phyloP scores from a whole-genome alignment of 495 filamentous ascomycete genomes.

The Trichoderma erinaceum region DNA sequence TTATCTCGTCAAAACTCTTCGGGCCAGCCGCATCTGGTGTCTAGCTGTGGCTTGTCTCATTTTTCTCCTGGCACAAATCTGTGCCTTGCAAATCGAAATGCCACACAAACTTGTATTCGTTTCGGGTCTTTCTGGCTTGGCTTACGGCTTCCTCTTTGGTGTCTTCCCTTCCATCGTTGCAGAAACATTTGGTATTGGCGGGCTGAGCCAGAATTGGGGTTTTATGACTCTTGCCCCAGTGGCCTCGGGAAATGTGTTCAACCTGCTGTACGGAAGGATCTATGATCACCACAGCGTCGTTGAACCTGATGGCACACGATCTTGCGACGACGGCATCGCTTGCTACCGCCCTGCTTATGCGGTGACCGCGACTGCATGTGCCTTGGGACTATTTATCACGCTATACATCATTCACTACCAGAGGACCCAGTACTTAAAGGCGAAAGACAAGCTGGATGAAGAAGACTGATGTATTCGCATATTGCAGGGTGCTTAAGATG shows the following conservation, averaged over 20 bases:
- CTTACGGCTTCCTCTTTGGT: conserved; percentile 91
- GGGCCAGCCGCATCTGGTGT: conserved; percentile 84
- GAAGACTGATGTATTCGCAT: conserved; percentile 24
- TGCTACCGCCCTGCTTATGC: conserved; percentile 82
- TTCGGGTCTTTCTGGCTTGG: conserved; percentile 78
- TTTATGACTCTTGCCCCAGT: conserved; percentile 86
- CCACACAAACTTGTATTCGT: conserved; percentile 72
- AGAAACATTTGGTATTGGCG: conserved; percentile 83
- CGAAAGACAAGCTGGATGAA: conserved; percentile 30
- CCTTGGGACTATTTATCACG: conserved; percentile 61
- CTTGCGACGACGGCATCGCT: conserved; percentile 70
- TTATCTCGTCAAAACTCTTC: conserved; percentile 70
- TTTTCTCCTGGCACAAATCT: conserved; percentile 77
- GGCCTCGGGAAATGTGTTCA: conserved; percentile 83
- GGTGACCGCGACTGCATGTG: conserved; percentile 70
- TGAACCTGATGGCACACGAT: conserved; percentile 58
- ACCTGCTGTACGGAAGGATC: conserved; percentile 75
- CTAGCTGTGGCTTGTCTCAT: conserved; percentile 67
- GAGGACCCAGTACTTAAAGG: conserved; percentile 25
- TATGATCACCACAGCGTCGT: conserved; percentile 74
- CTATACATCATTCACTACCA: conserved; percentile 75
- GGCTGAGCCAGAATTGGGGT: conserved; percentile 91
- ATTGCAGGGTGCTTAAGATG: not conserved
- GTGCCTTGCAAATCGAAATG: conserved; percentile 70
- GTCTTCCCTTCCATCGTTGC: conserved; percentile 89